phyloP scores from a whole-genome alignment of 2,329 filamentous ascomycete species.

The Hirsutella thompsonii region DNA sequence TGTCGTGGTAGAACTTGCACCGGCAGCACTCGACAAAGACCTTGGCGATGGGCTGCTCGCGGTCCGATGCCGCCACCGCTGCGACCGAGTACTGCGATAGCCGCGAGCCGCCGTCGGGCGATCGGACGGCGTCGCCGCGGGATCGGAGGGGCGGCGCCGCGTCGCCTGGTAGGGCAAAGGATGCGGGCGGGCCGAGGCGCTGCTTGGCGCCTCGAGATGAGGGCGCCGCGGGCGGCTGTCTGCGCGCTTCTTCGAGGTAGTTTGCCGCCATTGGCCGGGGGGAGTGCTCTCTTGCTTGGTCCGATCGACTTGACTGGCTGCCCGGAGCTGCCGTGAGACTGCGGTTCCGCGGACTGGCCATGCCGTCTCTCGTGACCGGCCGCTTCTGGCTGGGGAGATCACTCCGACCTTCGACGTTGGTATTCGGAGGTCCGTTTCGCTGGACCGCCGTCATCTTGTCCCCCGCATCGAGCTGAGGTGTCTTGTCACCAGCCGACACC shows the following conservation, averaged over 20 bases:
- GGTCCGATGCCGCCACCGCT: constrained; percentile 4
- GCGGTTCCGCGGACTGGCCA: neutral
- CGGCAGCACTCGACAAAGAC: constrained; percentile 53
- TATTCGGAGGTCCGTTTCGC: too few species aligned
- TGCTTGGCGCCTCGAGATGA: constrained; percentile 4
- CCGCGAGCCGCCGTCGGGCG: constrained; percentile 1
- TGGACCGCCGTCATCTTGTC: constrained; percentile 7
- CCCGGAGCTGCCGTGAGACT: neutral
- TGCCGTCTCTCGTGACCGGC: too few species aligned
- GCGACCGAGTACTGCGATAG: constrained; percentile 4
- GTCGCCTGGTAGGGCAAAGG: constrained; percentile 4
- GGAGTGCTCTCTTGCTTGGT: neutral
- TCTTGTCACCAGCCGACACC: constrained; percentile 1
- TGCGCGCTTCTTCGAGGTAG: constrained; percentile 11
- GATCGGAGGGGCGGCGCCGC: neutral
- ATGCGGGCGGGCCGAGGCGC: constrained; percentile 10
- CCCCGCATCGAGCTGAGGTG: neutral
- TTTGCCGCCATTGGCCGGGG: constrained; percentile 6
- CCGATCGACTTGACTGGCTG: neutral
- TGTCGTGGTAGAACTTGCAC: constrained; percentile 52
- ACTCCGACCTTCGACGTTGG: too few species aligned
- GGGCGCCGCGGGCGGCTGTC: constrained; percentile 5
- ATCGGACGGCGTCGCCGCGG: neutral
- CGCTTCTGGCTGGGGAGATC: too few species aligned
- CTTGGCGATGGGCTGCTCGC: constrained; percentile 41